phyloP scores from a whole-genome alignment of 192 early-diverging fungal genomes.

The Umbelopsis ramanniana region DNA sequence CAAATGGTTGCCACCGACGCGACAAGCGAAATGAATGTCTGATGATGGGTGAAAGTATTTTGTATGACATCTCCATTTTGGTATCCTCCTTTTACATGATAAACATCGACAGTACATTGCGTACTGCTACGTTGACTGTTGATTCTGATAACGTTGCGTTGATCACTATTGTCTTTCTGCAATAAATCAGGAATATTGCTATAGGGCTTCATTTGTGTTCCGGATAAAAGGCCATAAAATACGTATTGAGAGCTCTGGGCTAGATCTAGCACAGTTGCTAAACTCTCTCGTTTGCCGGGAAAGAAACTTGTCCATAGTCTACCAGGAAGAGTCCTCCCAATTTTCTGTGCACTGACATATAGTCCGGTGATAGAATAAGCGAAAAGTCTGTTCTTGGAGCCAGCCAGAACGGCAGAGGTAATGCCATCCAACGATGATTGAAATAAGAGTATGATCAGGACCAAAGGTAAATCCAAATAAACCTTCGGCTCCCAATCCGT shows the following conservation, averaged over 20 bases:
- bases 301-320: not conserved
- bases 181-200: not conserved
- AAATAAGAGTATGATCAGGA: not conserved
- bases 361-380: not conserved
- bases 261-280: not conserved
- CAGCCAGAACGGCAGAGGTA: not conserved
- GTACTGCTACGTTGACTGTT: not conserved
- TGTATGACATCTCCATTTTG: not conserved
- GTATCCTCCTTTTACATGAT: not conserved
- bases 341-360: not conserved
- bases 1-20: not conserved
- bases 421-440: not conserved
- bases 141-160: not conserved
- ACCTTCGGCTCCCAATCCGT: not conserved
- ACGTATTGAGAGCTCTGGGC: not conserved
- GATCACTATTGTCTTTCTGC: not conserved
- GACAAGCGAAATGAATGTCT: not conserved
- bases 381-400: not conserved
- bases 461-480: not conserved
- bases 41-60: not conserved
- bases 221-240: not conserved
- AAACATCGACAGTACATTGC: not conserved
- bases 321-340: not conserved
- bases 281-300: not conserved
- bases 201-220: not conserved